Evolutionary conservation across 305 asterid genomes (phyloP).

Genomic region (Fraxinus angustifolia): DNA sequence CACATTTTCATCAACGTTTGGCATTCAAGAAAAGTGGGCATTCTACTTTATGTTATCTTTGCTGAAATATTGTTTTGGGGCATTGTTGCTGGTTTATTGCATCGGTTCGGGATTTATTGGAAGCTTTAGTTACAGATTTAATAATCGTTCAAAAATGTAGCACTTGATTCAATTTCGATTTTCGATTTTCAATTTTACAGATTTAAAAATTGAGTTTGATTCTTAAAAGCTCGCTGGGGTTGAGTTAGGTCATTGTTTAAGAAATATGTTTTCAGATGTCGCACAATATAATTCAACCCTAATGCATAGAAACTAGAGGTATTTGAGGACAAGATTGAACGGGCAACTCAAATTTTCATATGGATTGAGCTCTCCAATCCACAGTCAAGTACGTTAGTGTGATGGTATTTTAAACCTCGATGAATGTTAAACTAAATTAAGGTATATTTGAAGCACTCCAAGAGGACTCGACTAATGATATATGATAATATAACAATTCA

Average conservation of each 20-base stretch:
- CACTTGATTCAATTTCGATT: background rate
- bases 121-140: conserved; percentile 42
- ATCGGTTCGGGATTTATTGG: conserved; percentile 59
- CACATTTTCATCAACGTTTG: conserved; percentile 63
- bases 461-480: background rate
- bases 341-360: background rate
- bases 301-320: background rate
- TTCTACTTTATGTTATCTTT: conserved; percentile 62
- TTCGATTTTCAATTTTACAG: too few species aligned
- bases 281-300: background rate
- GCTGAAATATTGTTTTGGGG: conserved; percentile 76
- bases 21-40: conserved; percentile 65
- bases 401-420: background rate
- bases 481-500: background rate
- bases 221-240: background rate
- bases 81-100: conserved; percentile 52
- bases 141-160: background rate
- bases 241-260: background rate
- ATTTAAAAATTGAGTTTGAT: background rate
- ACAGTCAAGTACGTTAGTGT: background rate
- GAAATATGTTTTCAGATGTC: background rate
- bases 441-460: background rate
- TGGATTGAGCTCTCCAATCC: background rate
- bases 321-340: background rate
- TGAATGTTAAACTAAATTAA: background rate